Evolutionary conservation across 1,139 yeast genomes (phyloP), one percentile per base, ranked within the genome.

Genomic region (Martiniozyma asiatica): DNA sequence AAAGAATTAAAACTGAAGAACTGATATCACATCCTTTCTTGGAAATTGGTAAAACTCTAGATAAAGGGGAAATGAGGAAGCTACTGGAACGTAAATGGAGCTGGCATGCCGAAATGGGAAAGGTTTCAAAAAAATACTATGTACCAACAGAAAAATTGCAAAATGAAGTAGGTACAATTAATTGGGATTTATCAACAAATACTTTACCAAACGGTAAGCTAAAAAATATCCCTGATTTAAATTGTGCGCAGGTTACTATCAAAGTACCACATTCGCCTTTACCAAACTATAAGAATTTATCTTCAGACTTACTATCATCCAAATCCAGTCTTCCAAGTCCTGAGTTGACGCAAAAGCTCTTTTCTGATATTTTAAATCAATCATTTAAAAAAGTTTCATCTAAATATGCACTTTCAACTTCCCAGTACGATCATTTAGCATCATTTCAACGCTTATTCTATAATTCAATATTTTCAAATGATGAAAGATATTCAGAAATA

Each of bases 11-110:
- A 18, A 63, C 70, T 1, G 41, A 47, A 4, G 43, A 40, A 6
- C 45, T 69, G 20, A 44, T 68, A 30, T 61, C 56, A 22, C 74
- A 68, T 41, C 53, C 50, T 29, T 69, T 65, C 37, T 45, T 67
- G 4, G 52, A 56, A 21, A 38, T 37, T 14, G 46, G 41, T 30
- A 37, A 41, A 4, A 33, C 29, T 10, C 31, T 33, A 6, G 30
- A 33, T 9, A 38, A 35, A 11, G 26, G 30, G 16, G 41, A 38
- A 15, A 32, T 50, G 3, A 30, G 39, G 16, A 31, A 31, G 6
- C 25, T 52, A 17, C 35, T 52, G 4, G 50, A 49, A 7, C 46
- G 40, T 25, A 53, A 50, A 28, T 34, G 34, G 22, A 34, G 38
- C 24, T 52, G 56, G 55, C 55, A 52, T 26, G 10, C 44, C 7